Evolutionary conservation across 2,329 filamentous ascomycete genomes (phyloP).

Genomic region (Pyrenochaeta sp.): DNA sequence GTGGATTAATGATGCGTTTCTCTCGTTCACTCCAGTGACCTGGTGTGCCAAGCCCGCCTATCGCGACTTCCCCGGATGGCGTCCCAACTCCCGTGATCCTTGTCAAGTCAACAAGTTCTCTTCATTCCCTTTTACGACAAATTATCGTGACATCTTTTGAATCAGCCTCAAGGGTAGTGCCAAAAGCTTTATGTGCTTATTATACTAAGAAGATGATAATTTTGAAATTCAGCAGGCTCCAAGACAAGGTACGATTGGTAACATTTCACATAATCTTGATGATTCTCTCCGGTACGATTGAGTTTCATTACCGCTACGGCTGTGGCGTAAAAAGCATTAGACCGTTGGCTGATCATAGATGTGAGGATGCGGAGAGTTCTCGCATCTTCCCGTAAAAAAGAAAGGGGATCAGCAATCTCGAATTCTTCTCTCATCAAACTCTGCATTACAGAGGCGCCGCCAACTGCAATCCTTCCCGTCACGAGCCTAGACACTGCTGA

Average conservation of each 20-base stretch:
- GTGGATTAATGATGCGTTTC: not conserved
- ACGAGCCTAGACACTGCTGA: too few relatives aligned
- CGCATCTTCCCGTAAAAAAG: not conserved
- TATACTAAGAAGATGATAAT: too few relatives aligned
- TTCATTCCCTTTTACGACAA: too few relatives aligned
- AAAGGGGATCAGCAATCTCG: not conserved
- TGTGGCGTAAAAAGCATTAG: not conserved
- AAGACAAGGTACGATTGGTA: too few relatives aligned
- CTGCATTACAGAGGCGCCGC: not conserved
- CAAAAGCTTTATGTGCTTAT: too few relatives aligned
- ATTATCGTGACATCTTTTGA: too few relatives aligned
- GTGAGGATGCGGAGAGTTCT: not conserved
- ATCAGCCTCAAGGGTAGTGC: too few relatives aligned
- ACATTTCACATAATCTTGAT: not conserved
- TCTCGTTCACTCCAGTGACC: not conserved
- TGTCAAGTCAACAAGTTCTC: too few relatives aligned
- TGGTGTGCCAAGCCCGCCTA: not conserved
- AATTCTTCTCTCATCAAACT: too few relatives aligned
- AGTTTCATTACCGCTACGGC: not conserved
- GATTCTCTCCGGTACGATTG: not conserved
- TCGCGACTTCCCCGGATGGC: conserved; percentile 2
- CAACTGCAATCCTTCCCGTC: not conserved
- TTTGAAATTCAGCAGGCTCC: too few relatives aligned
- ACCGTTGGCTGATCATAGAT: not conserved
- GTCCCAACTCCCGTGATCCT: not conserved